Conservation (phyloP, 768 basidiomycete genomes). For the Clathrus columnatus region DNA sequence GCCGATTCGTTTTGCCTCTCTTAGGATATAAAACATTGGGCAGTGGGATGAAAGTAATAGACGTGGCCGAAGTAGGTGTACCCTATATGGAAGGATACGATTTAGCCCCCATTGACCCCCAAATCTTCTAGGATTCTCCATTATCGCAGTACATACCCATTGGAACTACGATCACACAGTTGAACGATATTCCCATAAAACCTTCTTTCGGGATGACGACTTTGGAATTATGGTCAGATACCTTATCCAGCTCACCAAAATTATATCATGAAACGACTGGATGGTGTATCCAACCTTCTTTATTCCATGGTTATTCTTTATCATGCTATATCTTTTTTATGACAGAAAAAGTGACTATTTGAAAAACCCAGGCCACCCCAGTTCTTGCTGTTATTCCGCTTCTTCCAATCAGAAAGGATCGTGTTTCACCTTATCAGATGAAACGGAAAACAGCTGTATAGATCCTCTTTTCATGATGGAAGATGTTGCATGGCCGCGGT, state of each 20-base stretch:
- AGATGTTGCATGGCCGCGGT: constrained; percentile 28
- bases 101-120: constrained; percentile 9
- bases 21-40: neutral
- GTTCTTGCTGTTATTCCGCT: constrained; percentile 1
- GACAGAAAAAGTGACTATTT: too few species aligned
- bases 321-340: too few species aligned
- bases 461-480: constrained; percentile 50
- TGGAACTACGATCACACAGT: constrained; percentile 50
- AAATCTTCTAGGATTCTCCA: constrained; percentile 45
- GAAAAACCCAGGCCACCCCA: neutral
- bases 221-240: constrained; percentile 38
- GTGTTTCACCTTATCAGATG: constrained; percentile 17
- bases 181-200: constrained; percentile 54
- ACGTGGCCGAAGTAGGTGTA: constrained; percentile 12
- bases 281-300: constrained; percentile 47
- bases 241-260: constrained; percentile 25
- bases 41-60: neutral
- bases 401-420: constrained; percentile 4
- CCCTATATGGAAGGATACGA: constrained; percentile 5
- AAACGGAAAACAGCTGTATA: constrained; percentile 36
- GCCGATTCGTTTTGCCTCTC: neutral
- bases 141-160: constrained; percentile 44
- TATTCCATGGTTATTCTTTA: constrained; percentile 29
- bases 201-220: constrained; percentile 13
- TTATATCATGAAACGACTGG: constrained; percentile 27